Percentiles rank a stretch among this genome's conserved stretches.
phyloP scores from a whole-genome alignment of 352 stramenopile species.

The Globisporangium sylvaticum region DNA sequence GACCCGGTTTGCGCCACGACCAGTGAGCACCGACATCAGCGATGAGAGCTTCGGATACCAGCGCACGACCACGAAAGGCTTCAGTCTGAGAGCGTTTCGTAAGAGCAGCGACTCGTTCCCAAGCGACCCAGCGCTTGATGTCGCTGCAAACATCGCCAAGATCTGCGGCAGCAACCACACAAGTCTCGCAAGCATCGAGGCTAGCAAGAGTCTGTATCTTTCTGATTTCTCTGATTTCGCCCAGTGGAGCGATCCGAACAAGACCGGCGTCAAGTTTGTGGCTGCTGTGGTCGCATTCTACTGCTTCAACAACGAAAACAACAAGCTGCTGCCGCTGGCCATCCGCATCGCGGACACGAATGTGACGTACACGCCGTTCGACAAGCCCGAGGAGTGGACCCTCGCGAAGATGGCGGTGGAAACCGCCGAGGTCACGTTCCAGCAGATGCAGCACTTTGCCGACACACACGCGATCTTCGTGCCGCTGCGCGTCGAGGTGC shows the following conservation, averaged over 20 bases:
- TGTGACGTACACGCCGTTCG: conserved; percentile 41
- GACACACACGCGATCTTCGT: conserved; percentile 47
- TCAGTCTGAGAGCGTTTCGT: conserved; percentile 26
- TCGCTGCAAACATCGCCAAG: conserved; percentile 16
- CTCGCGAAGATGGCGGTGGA: conserved; percentile 51
- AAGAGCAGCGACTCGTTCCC: conserved; percentile 11
- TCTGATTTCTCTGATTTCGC: conserved; percentile 27
- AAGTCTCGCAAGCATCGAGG: conserved; percentile 18
- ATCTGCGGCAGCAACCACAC: conserved; percentile 24
- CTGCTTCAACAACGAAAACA: conserved; percentile 20
- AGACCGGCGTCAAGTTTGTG: conserved; percentile 28
- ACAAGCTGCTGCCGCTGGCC: conserved; percentile 31
- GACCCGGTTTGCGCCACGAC: conserved; percentile 9
- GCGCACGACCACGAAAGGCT: conserved; percentile 34
- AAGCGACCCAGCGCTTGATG: conserved; percentile 23
- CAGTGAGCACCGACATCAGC: conserved; percentile 26
- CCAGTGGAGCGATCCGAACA: conserved; percentile 21
- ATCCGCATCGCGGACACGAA: conserved; percentile 36
- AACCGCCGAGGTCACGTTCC: conserved; percentile 34
- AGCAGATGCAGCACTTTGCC: conserved; percentile 51
- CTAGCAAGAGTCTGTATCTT: conserved; percentile 27
- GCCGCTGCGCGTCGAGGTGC: conserved; percentile 41
- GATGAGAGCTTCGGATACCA: conserved; percentile 35
- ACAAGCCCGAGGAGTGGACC: conserved; percentile 35
- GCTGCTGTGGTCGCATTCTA: conserved; percentile 39